phyloP scores from a whole-genome alignment of 306 rosid genomes.

The Castanopsis chinensis region DNA sequence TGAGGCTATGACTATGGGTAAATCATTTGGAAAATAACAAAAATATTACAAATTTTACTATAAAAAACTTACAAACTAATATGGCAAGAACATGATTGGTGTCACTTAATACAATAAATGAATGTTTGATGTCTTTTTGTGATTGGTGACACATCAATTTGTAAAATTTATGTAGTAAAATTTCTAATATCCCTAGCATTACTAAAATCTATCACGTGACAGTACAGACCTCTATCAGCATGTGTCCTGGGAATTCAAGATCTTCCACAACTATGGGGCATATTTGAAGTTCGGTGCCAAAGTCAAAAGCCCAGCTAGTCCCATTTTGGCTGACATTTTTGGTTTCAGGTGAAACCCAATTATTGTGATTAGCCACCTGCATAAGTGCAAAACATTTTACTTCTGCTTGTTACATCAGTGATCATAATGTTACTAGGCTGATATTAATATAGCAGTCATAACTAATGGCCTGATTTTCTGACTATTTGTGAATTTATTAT shows the following conservation, averaged over 20 bases:
- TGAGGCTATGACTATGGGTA: background rate
- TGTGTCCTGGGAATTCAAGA: slow-evolving; percentile 67
- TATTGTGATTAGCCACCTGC: slow-evolving; percentile 48
- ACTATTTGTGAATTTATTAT: background rate
- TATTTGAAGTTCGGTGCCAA: slow-evolving; percentile 44
- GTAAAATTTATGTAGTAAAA: too few species aligned
- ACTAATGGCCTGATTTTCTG: background rate
- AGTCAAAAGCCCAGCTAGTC: slow-evolving; percentile 65
- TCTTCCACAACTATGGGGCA: slow-evolving; percentile 89
- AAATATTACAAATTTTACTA: too few species aligned
- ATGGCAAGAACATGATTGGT: too few species aligned
- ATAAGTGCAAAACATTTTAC: slow-evolving; percentile 24
- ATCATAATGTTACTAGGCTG: background rate
- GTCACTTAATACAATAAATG: too few species aligned
- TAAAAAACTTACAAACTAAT: too few species aligned
- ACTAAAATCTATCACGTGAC: too few species aligned
- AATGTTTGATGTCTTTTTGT: too few species aligned
- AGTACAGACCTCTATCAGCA: slow-evolving; percentile 69
- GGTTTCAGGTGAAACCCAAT: slow-evolving; percentile 20
- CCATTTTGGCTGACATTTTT: slow-evolving; percentile 39
- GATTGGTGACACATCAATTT: too few species aligned
- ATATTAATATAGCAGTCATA: background rate
- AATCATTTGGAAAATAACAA: background rate
- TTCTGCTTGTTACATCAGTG: background rate
- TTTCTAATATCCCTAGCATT: too few species aligned